phyloP scores from a whole-genome alignment of 169 alveolate genomes.

The Cytauxzoon felis region DNA sequence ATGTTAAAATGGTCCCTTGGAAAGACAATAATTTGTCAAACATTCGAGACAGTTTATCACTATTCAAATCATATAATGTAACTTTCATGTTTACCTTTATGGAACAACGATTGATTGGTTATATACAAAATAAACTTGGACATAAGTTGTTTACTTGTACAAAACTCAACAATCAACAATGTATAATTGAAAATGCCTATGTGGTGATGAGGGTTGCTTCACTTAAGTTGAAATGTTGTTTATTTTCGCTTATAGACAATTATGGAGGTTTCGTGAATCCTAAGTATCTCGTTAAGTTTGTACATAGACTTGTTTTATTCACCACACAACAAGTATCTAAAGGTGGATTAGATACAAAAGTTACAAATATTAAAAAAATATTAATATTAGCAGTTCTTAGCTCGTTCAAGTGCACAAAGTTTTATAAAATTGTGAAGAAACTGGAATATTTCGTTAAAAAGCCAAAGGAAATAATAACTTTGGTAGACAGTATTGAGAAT shows the following conservation, averaged over 20 bases:
- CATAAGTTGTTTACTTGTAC: conserved; percentile 48
- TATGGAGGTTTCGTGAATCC: conserved; percentile 59
- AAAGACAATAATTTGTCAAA: not conserved
- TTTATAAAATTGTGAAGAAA: not conserved
- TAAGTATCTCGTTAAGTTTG: conserved; percentile 21
- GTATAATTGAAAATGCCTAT: conserved; percentile 45
- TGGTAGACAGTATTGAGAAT: not conserved
- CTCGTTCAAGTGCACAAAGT: conserved; percentile 17
- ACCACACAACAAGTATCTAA: conserved; percentile 14
- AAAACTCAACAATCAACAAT: conserved; percentile 18
- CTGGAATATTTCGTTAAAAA: not conserved
- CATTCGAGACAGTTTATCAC: conserved; percentile 44
- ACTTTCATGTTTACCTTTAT: conserved; percentile 49
- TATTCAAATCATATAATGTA: not conserved
- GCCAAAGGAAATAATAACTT: not conserved
- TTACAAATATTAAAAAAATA: not conserved
- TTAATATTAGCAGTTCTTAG: conserved; percentile 35
- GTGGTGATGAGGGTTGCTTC: conserved; percentile 36
- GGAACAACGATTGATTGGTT: conserved; percentile 56
- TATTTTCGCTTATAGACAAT: conserved; percentile 8
- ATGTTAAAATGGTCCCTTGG: conserved; percentile 51
- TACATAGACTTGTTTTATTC: conserved; percentile 27
- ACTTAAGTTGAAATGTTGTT: conserved; percentile 27
- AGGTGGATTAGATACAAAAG: conserved; percentile 28
- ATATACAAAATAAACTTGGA: conserved; percentile 35